Evolutionary conservation across 148 eudicot genomes (phyloP).

Genomic region (Cornus suecica): DNA sequence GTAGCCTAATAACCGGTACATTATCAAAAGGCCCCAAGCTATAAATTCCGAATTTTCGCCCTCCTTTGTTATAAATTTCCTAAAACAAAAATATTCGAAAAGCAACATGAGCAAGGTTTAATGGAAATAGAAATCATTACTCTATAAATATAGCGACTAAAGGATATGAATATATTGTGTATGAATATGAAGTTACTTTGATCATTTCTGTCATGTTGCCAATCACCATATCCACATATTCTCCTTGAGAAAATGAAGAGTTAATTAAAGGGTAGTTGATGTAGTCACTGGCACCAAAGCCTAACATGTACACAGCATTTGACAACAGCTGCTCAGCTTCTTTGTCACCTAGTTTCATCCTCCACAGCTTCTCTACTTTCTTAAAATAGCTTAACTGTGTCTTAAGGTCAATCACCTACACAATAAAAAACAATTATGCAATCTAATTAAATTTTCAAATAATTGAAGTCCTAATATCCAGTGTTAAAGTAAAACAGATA

Average conservation of each 20-base stretch:
- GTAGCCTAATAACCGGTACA: slow-evolving; percentile 18
- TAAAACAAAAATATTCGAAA: no score
- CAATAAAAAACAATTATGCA: no score
- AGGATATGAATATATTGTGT: neutral
- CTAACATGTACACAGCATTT: slow-evolving; percentile 42
- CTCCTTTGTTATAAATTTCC: slow-evolving; percentile 43
- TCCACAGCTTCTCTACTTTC: slow-evolving; percentile 29
- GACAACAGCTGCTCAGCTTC: slow-evolving; percentile 26
- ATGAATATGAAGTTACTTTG: slow-evolving; percentile 12
- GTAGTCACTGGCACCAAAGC: slow-evolving; percentile 50
- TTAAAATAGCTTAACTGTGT: slow-evolving; percentile 40
- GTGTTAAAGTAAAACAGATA: no score
- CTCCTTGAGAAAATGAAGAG: neutral
- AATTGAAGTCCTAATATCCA: no score
- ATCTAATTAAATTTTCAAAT: no score
- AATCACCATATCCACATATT: slow-evolving; percentile 22
- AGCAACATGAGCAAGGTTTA: no score
- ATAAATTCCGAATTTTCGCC: slow-evolving; percentile 38
- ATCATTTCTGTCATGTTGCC: slow-evolving; percentile 23
- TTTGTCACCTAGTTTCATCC: slow-evolving; percentile 26
- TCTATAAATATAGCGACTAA: no score
- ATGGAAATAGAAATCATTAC: no score
- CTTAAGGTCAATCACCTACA: slow-evolving; percentile 19
- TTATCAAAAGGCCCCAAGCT: slow-evolving; percentile 34
- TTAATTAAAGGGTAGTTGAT: slow-evolving; percentile 10